Conservation (phyloP, 768 basidiomycete species). For the Hericium alpestre region DNA sequence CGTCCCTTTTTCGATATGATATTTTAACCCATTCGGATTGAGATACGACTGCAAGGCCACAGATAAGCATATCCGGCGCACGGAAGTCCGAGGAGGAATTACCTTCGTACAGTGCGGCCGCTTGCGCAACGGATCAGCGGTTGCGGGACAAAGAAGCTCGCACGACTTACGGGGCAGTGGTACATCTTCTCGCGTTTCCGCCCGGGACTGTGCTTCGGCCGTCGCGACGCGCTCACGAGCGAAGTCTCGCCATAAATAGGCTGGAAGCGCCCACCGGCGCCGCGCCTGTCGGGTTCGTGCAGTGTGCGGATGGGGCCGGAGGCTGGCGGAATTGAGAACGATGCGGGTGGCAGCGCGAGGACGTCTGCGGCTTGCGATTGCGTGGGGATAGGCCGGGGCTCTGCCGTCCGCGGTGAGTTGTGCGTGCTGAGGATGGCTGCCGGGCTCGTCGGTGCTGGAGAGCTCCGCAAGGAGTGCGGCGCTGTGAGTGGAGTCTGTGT, state of each 20-base stretch:
- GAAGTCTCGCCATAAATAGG: neutral
- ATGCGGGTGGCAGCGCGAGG: constrained; percentile 9
- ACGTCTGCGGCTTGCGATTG: neutral
- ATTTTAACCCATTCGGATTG: constrained; percentile 58
- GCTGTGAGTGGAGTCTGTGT: constrained; percentile 6
- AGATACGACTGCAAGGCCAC: constrained; percentile 36
- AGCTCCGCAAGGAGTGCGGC: constrained; percentile 2
- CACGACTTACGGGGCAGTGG: constrained; percentile 10
- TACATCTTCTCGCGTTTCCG: constrained; percentile 15
- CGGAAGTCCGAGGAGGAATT: constrained; percentile 7
- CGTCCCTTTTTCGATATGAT: constrained; percentile 57
- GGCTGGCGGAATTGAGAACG: constrained; percentile 7
- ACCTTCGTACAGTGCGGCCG: constrained; percentile 44
- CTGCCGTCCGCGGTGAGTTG: neutral
- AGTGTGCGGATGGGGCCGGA: constrained; percentile 7
- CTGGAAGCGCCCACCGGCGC: constrained; percentile 13
- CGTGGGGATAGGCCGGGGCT: neutral
- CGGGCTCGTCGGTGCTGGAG: constrained; percentile 6
- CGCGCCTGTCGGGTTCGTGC: constrained; percentile 9
- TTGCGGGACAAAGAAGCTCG: no score
- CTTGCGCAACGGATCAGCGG: constrained; percentile 3
- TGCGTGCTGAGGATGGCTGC: constrained; percentile 3
- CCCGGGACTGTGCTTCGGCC: neutral
- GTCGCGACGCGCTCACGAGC: neutral
- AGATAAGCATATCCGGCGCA: neutral